A percentile compares a stretch with the other conserved stretches of the same genome.
These are phyloP conservation scores for Suillus hirtellus DNA, from an alignment of 768 basidiomycete genomes.

Conservation along the genomic window DNA sequence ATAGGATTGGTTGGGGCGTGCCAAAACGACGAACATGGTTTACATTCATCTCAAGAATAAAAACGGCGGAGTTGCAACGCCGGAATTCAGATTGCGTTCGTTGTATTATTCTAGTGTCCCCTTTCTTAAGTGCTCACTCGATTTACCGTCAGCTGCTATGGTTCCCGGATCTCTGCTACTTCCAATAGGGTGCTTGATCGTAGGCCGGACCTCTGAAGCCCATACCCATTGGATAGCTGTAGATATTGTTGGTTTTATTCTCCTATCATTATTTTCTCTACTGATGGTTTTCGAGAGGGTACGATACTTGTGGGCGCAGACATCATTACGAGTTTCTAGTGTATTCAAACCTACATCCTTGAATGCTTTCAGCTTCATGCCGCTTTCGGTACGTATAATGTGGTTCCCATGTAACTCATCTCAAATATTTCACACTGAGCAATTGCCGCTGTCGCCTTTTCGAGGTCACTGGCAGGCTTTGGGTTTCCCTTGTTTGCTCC, in stretches of 20 bases:
- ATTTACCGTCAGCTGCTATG: conserved; percentile 48
- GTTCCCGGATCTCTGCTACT: conserved; percentile 53
- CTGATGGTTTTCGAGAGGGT: conserved; percentile 40
- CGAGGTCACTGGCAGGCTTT: conserved; percentile 70
- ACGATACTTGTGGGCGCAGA: conserved; percentile 60
- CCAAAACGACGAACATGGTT: too few relatives aligned
- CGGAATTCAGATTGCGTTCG: too few relatives aligned
- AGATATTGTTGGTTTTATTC: conserved; percentile 51
- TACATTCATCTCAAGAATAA: too few relatives aligned
- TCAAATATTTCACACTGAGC: conserved; percentile 37
- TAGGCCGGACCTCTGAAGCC: conserved; percentile 68
- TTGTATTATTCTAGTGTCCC: too few relatives aligned
- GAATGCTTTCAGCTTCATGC: conserved; percentile 68
- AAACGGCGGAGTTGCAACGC: too few relatives aligned
- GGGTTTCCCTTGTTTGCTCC: conserved; percentile 79
- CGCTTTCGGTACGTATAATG: conserved; percentile 54
- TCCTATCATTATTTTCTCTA: not conserved
- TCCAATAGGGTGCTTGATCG: conserved; percentile 62
- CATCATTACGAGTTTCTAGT: conserved; percentile 59
- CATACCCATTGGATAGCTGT: conserved; percentile 68
- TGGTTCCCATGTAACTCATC: not conserved
- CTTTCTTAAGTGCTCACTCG: conserved; percentile 7
- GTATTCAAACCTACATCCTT: conserved; percentile 67
- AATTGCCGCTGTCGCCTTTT: conserved; percentile 60
- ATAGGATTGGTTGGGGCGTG: too few relatives aligned